Conservation (phyloP, 495 filamentous ascomycete species). For the Baudoinia panamericana region DNA sequence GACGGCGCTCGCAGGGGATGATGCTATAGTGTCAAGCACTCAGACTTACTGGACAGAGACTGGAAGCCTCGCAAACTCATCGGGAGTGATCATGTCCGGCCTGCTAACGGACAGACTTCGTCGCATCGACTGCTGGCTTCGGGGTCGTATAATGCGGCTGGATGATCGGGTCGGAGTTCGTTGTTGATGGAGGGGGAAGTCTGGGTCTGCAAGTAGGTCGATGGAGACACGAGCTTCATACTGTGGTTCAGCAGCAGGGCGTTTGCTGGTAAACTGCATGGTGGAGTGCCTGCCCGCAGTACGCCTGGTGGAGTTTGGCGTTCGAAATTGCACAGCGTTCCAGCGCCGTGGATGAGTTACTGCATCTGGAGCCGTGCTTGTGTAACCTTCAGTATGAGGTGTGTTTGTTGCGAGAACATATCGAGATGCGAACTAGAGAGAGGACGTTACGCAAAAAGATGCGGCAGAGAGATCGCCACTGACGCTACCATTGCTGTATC, state of each 20-base stretch:
- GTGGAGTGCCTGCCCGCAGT: too few species aligned
- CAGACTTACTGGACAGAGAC: constrained; percentile 22
- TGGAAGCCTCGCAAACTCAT: constrained; percentile 23
- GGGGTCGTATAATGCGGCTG: background rate
- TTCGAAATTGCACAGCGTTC: too few species aligned
- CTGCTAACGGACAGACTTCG: constrained; percentile 1
- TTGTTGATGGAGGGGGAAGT: background rate
- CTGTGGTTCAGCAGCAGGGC: background rate
- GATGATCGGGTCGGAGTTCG: constrained; percentile 1
- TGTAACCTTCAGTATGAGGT: too few species aligned
- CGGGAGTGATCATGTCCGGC: constrained; percentile 13
- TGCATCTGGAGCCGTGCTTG: too few species aligned
- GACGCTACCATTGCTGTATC: too few species aligned
- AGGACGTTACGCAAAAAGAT: too few species aligned
- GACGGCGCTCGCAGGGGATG: too few species aligned
- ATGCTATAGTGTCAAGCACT: background rate
- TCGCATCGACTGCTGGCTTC: background rate
- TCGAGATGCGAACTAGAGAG: too few species aligned
- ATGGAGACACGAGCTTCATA: background rate
- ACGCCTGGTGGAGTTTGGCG: too few species aligned
- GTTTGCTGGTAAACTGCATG: constrained; percentile 4
- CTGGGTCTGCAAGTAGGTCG: background rate
- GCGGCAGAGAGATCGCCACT: too few species aligned
- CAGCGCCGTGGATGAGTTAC: constrained; percentile 4
- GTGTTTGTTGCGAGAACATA: too few species aligned